Evolutionary conservation across 768 basidiomycete species (phyloP), one percentile per base, ranked within the genome.

Genomic region (Amanita brunnescens): DNA sequence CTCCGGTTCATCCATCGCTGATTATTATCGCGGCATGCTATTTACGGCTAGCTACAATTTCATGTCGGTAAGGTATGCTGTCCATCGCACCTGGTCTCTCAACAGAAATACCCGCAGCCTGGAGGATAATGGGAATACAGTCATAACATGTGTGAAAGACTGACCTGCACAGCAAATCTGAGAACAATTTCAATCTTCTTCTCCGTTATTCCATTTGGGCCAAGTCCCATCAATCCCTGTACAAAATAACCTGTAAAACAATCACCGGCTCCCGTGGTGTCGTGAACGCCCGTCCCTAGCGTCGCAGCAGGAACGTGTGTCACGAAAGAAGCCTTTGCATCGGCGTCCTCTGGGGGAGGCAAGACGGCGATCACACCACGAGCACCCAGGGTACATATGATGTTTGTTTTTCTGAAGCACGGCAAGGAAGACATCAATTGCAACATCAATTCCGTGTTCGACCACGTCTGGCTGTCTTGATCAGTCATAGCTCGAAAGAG

Each of bases 241-340:
- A 81, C 75, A 55, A 82, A 70, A 56, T 79, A 83, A 10, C 81
- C 81, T 0, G 79, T 72, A 59, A 81, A 82, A 53, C 79, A 81
- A 55, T 83, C 81, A 0, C 81, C 81, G 1, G 81, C 81, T 8
- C 81, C 81, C 0, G 81, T 83, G 2, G 80, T 81, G 58, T 83
- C 80, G 13, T 64, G 58, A 4, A 69, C 64, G 0, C 61, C 56
- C 3, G 70, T 74, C 32, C 66, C 53, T 12, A 81, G 61, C 40
- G 60, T 62, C 2, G 73, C 73, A 4, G 79, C 79, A 1, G 77
- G 78, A n/a, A 78, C 54, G 52, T 70, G 66, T 16, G 76, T 57
- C 6, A 65, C 57, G 12, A 60, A 58, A 9, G 62, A 52, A 2
- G 55, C 42, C 8, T 53, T 58, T 9, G 65, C 24, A 35, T 43